Base-by-base conservation (phyloP, 2,329 filamentous ascomycete genomes). In the Coniochaeta sp. region DNA sequence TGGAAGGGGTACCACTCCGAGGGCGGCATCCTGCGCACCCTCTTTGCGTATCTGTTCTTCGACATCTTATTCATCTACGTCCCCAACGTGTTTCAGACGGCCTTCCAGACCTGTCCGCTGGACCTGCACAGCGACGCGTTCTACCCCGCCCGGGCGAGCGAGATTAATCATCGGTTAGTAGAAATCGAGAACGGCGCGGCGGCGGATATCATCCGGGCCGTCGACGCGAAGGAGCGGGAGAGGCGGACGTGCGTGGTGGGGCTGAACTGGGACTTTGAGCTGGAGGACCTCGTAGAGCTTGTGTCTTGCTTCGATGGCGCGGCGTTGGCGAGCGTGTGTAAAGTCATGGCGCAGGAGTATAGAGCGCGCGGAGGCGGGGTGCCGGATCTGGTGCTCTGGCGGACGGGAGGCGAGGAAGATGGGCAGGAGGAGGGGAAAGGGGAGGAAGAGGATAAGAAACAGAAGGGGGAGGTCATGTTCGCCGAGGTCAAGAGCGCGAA, bases 1-100 rank as follows among this genome's bases (percentile, higher is more conserved):
- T 97, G 90, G 86, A 96, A 96, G 66, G 94, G 94, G 10, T 96
- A 92, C 63, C 94, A 99, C 68, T 83, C 86, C 16, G 94, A 99
- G 73, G 90, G 91, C 30, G 89, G 91, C 2, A 91, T 97, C 59
- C 73, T 97, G 6, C 84, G 91, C n/a, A 99, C 94, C 0, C 74
- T 99, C 24, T 91, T 91, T 67, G 87, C 85, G 13, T 92, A 94
- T 63, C 81, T 99, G 16, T 96, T 97, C 73, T 94, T 86, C 72
- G 92, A 99, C 67, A 81, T 97, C 22, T 74, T 99, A 6, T 97
- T 97, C 69, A 76, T 90, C 24, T 96, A 95, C 67, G 81, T 97
- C 5, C 92, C 94, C 24, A 96, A 97, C 60, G 92, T 99, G 51
- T 99, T 99, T 67, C 92, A 97, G 66, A 99, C 94, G 6, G 82